Evolutionary conservation across 768 basidiomycete species (phyloP).

Genomic region (Rickenella mellea): DNA sequence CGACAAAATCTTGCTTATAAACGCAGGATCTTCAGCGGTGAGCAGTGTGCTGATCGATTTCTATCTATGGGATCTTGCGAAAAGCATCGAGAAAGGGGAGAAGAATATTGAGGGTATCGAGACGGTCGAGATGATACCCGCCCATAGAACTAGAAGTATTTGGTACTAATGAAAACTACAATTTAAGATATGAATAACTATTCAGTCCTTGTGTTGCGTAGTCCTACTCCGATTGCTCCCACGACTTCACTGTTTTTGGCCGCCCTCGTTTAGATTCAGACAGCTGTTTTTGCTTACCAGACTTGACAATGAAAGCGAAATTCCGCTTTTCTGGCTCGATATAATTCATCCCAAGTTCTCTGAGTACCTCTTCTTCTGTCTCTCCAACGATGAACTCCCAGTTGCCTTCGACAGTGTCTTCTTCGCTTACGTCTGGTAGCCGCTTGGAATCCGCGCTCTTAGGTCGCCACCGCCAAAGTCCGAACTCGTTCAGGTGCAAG

Average conservation of each 20-base stretch:
- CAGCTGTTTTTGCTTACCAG: background rate
- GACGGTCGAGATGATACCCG: slow-evolving; percentile 49
- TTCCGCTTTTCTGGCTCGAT: slow-evolving; percentile 30
- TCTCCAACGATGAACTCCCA: slow-evolving; percentile 37
- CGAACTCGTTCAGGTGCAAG: slow-evolving; percentile 49
- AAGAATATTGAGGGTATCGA: slow-evolving; percentile 51
- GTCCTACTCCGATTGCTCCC: no score
- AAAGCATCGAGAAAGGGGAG: slow-evolving; percentile 56
- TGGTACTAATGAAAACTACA: slow-evolving; percentile 70
- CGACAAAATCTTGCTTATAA: slow-evolving; percentile 36
- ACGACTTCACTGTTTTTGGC: no score
- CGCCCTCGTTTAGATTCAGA: no score
- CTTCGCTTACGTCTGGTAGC: slow-evolving; percentile 1
- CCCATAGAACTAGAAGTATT: slow-evolving; percentile 73
- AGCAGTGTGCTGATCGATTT: slow-evolving; percentile 85
- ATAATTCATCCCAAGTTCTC: slow-evolving; percentile 32
- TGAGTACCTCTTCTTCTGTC: slow-evolving; percentile 37
- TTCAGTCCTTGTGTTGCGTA: no score
- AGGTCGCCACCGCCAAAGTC: slow-evolving; percentile 50
- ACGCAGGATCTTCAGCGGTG: slow-evolving; percentile 23
- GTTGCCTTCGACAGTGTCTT: slow-evolving; percentile 19
- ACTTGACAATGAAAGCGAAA: slow-evolving; percentile 11
- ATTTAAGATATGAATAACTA: no score
- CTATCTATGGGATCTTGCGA: slow-evolving; percentile 84
- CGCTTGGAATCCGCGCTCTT: background rate